phyloP scores from a whole-genome alignment of 2,329 filamentous ascomycete species.

The Aspergillus aculeatus region DNA sequence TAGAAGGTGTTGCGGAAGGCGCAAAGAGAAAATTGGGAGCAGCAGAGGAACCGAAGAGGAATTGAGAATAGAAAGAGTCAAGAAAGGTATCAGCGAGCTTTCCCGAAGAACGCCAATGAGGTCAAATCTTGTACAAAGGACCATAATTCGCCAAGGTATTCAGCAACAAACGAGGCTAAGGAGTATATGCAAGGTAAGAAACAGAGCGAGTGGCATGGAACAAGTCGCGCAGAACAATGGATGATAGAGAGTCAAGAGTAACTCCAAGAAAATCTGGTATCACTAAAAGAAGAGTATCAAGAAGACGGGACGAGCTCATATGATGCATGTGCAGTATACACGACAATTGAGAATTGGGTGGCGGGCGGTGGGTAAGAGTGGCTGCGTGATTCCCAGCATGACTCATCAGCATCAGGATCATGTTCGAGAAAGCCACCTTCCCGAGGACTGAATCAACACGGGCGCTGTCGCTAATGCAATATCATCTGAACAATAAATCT shows the following conservation, averaged over 20 bases:
- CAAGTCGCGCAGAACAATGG: not conserved
- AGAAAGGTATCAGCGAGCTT: slow-evolving; percentile 3
- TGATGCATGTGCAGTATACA: slow-evolving; percentile 13
- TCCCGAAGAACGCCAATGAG: not conserved
- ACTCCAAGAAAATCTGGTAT: slow-evolving; percentile 19
- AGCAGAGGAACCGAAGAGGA: not conserved
- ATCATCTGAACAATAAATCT: slow-evolving; percentile 9
- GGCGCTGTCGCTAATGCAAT: slow-evolving; percentile 12
- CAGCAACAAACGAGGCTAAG: not conserved
- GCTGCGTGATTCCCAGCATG: slow-evolving; percentile 13
- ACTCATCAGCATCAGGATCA: not conserved
- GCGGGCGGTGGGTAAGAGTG: slow-evolving; percentile 2
- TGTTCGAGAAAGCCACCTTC: slow-evolving; percentile 4
- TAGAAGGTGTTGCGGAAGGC: not conserved
- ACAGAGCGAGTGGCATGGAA: not conserved
- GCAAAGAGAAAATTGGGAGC: not conserved
- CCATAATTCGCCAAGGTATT: not conserved
- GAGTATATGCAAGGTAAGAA: not conserved
- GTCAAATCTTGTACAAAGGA: not conserved
- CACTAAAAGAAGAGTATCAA: slow-evolving; percentile 6
- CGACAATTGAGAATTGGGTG: not conserved
- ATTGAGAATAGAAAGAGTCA: not conserved
- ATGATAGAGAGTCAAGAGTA: slow-evolving; percentile 2
- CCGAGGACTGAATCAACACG: not conserved
- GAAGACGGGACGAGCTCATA: slow-evolving; percentile 4